Evolutionary conservation across 1,284 basidiomycete species (phyloP).

Genomic region (Ceratobasidium sp.): DNA sequence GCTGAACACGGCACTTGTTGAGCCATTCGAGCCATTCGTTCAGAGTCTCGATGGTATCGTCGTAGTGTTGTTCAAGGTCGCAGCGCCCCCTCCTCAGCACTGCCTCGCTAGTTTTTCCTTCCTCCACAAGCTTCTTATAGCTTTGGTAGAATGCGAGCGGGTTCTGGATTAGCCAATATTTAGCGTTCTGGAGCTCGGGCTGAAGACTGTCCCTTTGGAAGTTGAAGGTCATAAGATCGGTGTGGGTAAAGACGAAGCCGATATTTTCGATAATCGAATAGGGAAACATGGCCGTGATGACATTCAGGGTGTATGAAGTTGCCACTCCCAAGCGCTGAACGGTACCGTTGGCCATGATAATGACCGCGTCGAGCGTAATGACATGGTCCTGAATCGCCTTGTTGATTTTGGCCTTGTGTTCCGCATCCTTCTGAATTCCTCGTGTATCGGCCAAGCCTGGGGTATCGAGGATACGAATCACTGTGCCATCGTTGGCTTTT

Average conservation of each 20-base stretch:
- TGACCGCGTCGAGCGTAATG: constrained; percentile 16
- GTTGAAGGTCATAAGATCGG: constrained; percentile 44
- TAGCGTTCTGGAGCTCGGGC: constrained; percentile 6
- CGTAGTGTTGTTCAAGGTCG: background rate
- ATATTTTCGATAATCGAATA: constrained; percentile 47
- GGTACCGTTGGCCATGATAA: constrained; percentile 34
- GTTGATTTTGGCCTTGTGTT: constrained; percentile 19
- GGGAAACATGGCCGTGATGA: constrained; percentile 48
- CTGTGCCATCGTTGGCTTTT: constrained; percentile 25
- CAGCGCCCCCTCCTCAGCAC: background rate
- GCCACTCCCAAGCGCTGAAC: constrained; percentile 3
- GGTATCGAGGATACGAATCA: constrained; percentile 45
- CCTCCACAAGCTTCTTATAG: background rate
- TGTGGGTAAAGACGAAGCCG: constrained; percentile 48
- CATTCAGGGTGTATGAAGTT: constrained; percentile 19
- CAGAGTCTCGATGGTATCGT: background rate
- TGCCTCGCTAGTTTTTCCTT: background rate
- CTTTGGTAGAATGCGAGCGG: background rate
- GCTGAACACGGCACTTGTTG: background rate
- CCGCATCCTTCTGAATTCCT: constrained; percentile 45
- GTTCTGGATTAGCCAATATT: constrained; percentile 3
- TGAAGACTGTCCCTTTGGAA: constrained; percentile 45
- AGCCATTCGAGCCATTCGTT: constrained; percentile 21
- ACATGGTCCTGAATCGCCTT: constrained; percentile 32
- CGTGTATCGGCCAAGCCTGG: constrained; percentile 47